These are phyloP conservation scores for Monosporascus sp. DNA, from an alignment of 2,329 filamentous ascomycete genomes.

Conservation along the genomic window DNA sequence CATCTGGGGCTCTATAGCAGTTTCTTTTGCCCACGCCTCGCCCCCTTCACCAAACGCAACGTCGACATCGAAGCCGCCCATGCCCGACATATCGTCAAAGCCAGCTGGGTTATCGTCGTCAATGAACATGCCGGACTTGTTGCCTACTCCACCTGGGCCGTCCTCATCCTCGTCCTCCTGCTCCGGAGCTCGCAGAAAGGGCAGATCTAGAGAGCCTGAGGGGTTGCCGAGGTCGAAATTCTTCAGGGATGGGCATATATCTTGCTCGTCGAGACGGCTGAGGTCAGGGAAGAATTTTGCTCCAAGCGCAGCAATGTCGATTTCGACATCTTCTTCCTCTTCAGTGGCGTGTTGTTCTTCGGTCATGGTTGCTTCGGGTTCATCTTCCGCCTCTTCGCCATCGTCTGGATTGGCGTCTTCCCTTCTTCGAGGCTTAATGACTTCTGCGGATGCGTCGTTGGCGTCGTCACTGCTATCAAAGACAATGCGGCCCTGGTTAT, in stretches of 20 bases:
- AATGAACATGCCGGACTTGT: conserved; percentile 75
- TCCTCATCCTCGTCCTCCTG: conserved; percentile 62
- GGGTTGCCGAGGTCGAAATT: conserved; percentile 87
- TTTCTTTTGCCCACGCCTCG: conserved; percentile 90
- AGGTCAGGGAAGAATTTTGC: conserved; percentile 83
- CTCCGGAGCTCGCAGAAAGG: conserved; percentile 83
- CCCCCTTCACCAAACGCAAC: conserved; percentile 92
- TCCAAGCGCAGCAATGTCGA: conserved; percentile 72
- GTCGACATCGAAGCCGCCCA: conserved; percentile 70
- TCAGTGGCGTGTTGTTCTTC: conserved; percentile 38
- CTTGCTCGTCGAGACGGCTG: conserved; percentile 69
- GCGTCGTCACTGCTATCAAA: conserved; percentile 96
- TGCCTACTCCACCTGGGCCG: conserved; percentile 45
- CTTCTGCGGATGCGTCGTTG: conserved; percentile 41
- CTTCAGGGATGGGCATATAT: conserved; percentile 92
- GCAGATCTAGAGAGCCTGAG: conserved; percentile 79
- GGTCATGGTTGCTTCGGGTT: conserved; percentile 28
- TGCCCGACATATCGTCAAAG: conserved; percentile 71
- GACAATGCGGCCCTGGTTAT: conserved; percentile 84
- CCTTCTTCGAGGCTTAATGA: conserved; percentile 32
- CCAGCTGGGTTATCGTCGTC: conserved; percentile 81
- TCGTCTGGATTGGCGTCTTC: conserved; percentile 31
- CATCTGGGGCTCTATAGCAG: conserved; percentile 79
- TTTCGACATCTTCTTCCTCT: conserved; percentile 61
- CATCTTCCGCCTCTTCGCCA: conserved; percentile 32